Evolutionary conservation across 2,329 filamentous ascomycete species (phyloP), one percentile per base, ranked within the genome.

Genomic region (Cytospora chrysosperma): DNA sequence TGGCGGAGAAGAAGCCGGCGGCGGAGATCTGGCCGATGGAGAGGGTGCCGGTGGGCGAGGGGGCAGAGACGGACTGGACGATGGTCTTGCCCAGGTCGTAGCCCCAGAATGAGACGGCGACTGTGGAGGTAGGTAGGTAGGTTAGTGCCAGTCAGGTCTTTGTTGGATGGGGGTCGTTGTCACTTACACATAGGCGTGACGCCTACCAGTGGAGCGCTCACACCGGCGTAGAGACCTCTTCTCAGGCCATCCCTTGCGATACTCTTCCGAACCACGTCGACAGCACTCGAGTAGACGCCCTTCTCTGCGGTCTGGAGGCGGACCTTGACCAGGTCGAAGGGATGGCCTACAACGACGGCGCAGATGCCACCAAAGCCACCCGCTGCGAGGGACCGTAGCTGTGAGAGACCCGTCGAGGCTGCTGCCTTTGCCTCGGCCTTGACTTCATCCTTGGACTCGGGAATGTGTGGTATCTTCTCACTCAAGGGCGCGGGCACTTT

Each of bases 171-270:
- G 51, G 43, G 50, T 64, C 26, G 13, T 10, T 34, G 47, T 37
- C 40, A 86, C 93, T 79, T 85, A 97, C 93, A 99, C 95, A 99
- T 99, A 61, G 95, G 95, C 66, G 95, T 99, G 19, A 99, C 95
- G 60, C 95, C 95, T 12, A 97, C 91, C 67, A 99, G 80, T 52
- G 95, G 95, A 71, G 95, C 95, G 70, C 91, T 95, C 53, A 99
- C 94, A 76, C 95, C 95, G n/a, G 95, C 95, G 77, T 99, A 99
- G 67, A 99, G 77, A 10, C 95, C 95, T 76, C 91, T 79, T 65
- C 78, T 72, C 69, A 97, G 75, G 1, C 95, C 95, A 77, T 98
- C 94, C 66, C 90, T 85, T 30, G 93, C 93, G 65, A 99, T 79
- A 40, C 92, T 94, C 81, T 90, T 96, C 76, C 85, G 83, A 67